phyloP scores from a whole-genome alignment of 257 asterid genomes.

The Petunia secreta region DNA sequence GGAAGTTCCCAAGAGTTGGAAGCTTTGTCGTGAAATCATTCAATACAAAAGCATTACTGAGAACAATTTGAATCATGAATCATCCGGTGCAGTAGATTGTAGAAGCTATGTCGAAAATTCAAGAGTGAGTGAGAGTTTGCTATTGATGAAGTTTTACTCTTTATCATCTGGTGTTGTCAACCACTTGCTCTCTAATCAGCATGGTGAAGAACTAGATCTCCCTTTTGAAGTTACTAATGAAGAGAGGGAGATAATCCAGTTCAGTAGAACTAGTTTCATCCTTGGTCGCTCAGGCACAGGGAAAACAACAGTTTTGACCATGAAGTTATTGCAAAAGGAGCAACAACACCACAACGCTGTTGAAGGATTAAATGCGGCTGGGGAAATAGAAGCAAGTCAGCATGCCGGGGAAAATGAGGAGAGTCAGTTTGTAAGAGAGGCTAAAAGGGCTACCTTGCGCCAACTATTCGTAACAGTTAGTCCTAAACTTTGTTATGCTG shows the following conservation, averaged over 20 bases:
- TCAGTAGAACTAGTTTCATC: slow-evolving; percentile 55
- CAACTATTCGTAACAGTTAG: slow-evolving; percentile 73
- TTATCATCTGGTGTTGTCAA: slow-evolving; percentile 52
- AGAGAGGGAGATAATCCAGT: slow-evolving; percentile 58
- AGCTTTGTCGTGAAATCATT: slow-evolving; percentile 35
- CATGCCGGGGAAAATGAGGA: slow-evolving; percentile 2
- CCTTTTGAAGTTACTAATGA: slow-evolving; percentile 78
- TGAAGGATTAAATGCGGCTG: slow-evolving; percentile 31
- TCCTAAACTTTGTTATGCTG: slow-evolving; percentile 65
- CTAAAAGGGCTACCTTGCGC: slow-evolving; percentile 31
- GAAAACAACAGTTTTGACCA: slow-evolving; percentile 57
- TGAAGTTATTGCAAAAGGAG: slow-evolving; percentile 50
- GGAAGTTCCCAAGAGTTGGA: slow-evolving; percentile 68
- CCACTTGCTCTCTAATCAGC: slow-evolving; percentile 53
- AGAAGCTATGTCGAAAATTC: slow-evolving; percentile 56
- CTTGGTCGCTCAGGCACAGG: slow-evolving; percentile 73
- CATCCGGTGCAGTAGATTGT: slow-evolving; percentile 33
- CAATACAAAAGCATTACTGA: slow-evolving; percentile 40
- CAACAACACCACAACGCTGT: slow-evolving; percentile 50
- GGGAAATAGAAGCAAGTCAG: neutral
- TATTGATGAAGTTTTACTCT: slow-evolving; percentile 68
- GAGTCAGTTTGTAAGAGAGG: neutral
- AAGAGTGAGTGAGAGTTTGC: slow-evolving; percentile 67
- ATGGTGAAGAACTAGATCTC: slow-evolving; percentile 52
- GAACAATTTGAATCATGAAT: slow-evolving; percentile 15